Conservation (phyloP, 192 early-diverging fungal species). For the Glomus cerebriforme region DNA sequence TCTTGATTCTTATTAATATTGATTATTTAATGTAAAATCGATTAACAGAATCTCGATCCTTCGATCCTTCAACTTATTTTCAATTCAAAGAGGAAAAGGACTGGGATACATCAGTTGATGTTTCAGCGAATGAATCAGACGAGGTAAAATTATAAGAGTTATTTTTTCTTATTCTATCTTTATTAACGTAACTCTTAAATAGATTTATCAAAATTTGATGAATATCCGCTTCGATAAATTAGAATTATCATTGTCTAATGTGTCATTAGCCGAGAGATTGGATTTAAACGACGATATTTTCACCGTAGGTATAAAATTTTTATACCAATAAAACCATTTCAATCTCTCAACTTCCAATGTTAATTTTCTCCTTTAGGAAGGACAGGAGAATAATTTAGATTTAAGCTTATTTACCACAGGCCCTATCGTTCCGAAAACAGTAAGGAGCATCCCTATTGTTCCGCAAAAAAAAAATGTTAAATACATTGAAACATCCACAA, state of each 20-base stretch:
- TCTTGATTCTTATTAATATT: background rate
- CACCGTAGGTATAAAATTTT: slow-evolving; percentile 1
- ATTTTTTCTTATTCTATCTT: background rate
- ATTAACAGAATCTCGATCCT: background rate
- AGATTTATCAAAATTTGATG: slow-evolving; percentile 19
- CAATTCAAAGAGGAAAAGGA: slow-evolving; percentile 24
- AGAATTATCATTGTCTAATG: slow-evolving; percentile 16
- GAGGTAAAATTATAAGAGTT: background rate
- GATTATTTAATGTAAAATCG: background rate
- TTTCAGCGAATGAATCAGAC: background rate
- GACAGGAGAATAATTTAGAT: background rate
- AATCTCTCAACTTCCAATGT: background rate
- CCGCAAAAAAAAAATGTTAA: background rate
- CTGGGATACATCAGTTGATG: slow-evolving; percentile 1
- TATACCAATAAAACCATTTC: background rate
- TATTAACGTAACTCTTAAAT: background rate
- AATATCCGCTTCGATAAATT: slow-evolving; percentile 16
- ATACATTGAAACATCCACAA: background rate
- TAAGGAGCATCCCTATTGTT: background rate
- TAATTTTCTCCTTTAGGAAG: background rate
- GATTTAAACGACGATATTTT: slow-evolving; percentile 19
- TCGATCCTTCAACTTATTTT: slow-evolving; percentile 20
- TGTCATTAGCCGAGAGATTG: slow-evolving; percentile 15
- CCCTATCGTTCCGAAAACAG: slow-evolving; percentile 12
- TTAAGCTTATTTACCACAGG: background rate